A percentile compares a stretch with the other conserved stretches of the same genome.
These are phyloP conservation scores for Trichoderma simmonsii DNA, from an alignment of 2,329 filamentous ascomycete genomes.

Conservation along the genomic window DNA sequence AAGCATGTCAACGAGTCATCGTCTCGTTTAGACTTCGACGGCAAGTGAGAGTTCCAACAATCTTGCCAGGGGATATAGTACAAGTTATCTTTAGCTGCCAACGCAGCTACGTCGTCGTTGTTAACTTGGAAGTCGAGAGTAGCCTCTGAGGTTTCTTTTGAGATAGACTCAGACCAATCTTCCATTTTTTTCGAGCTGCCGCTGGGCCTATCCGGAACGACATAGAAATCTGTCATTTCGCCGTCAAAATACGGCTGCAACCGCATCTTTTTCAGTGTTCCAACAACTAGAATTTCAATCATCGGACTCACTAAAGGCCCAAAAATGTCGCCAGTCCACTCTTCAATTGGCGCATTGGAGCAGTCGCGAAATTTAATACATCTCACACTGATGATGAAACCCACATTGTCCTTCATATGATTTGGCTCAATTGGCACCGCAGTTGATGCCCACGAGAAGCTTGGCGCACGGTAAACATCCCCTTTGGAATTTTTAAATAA, in stretches of 20 bases:
- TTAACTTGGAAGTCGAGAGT: background rate
- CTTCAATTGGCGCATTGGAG: background rate
- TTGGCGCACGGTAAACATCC: background rate
- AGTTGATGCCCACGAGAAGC: background rate
- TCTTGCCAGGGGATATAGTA: background rate
- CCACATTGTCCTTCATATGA: background rate
- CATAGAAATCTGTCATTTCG: background rate
- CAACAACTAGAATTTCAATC: background rate
- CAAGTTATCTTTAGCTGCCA: background rate
- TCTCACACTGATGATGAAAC: background rate
- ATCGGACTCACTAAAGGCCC: background rate
- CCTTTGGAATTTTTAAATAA: background rate
- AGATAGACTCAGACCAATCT: background rate
- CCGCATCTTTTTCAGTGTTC: background rate
- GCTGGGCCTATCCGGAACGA: background rate
- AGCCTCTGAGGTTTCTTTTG: background rate
- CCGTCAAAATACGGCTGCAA: background rate
- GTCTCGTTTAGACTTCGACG: background rate
- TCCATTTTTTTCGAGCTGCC: background rate
- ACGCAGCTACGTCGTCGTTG: background rate
- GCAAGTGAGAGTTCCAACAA: background rate
- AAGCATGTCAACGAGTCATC: background rate
- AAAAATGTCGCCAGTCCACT: background rate
- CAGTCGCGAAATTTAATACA: background rate
- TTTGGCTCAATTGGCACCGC: background rate